These are phyloP conservation scores for Cystofilobasidium macerans DNA, from an alignment of 768 basidiomycete genomes.

Conservation along the genomic window DNA sequence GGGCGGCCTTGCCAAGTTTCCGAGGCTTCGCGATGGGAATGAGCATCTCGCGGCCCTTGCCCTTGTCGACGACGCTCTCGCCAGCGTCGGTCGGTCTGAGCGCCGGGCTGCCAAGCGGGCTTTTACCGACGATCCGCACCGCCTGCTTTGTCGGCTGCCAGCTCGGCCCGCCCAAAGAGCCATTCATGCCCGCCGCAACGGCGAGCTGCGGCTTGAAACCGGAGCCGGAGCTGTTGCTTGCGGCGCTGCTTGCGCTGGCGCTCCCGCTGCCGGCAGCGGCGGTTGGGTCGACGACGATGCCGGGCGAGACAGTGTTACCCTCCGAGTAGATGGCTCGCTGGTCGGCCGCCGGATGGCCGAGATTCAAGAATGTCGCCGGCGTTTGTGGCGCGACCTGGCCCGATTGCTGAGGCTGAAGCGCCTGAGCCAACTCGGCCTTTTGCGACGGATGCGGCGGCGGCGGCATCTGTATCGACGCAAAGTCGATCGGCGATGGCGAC, in stretches of 20 bases:
- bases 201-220: neutral
- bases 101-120: neutral
- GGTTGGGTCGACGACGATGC: neutral
- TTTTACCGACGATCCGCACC: neutral
- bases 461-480: conserved; percentile 56
- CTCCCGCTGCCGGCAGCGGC: neutral
- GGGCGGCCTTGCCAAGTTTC: neutral
- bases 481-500: conserved; percentile 73
- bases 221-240: neutral
- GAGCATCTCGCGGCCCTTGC: neutral
- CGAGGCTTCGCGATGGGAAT: conserved; percentile 3
- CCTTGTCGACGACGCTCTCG: conserved; percentile 1
- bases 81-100: neutral
- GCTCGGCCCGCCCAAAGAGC: neutral
- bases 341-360: neutral
- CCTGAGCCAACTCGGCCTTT: neutral
- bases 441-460: conserved; percentile 56
- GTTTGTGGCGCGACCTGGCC: conserved; percentile 31
- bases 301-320: neutral
- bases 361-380: conserved; percentile 25
- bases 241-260: too few species aligned
- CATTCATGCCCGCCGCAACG: neutral
- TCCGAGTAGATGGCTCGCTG: conserved; percentile 5
- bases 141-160: neutral
- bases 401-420: neutral